These are phyloP conservation scores for Aspergillus egyptiacus DNA, from an alignment of 495 filamentous ascomycete genomes.

Conservation along the genomic window DNA sequence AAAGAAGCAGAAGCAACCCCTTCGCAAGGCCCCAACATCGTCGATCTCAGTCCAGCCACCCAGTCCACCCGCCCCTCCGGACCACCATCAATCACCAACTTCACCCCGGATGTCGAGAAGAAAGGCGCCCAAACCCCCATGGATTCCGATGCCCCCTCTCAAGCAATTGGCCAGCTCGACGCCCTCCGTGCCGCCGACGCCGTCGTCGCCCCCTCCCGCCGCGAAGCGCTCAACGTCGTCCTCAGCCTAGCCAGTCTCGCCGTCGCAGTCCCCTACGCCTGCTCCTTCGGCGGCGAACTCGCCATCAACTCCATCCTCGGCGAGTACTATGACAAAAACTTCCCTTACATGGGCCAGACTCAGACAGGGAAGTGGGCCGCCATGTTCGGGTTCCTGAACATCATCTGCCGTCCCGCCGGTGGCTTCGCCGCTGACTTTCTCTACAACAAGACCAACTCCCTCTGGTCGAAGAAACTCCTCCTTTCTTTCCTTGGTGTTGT, in stretches of 20 bases:
- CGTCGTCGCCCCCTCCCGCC: constrained; percentile 58
- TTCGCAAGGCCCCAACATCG: constrained; percentile 35
- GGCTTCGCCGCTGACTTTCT: constrained; percentile 69
- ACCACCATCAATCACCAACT: constrained; percentile 32
- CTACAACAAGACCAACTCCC: constrained; percentile 53
- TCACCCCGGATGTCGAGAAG: constrained; percentile 38
- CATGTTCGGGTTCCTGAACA: constrained; percentile 87
- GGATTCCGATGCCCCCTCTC: constrained; percentile 45
- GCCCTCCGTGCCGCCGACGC: constrained; percentile 51
- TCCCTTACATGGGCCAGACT: constrained; percentile 68
- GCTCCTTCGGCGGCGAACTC: constrained; percentile 80
- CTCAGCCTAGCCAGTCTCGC: constrained; percentile 63
- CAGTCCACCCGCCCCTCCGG: constrained; percentile 30
- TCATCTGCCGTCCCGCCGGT: constrained; percentile 67
- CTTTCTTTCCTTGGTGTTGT: constrained; percentile 56
- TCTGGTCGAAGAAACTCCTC: constrained; percentile 75
- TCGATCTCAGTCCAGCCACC: constrained; percentile 44
- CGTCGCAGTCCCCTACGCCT: constrained; percentile 68
- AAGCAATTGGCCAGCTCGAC: constrained; percentile 49
- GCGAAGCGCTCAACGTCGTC: constrained; percentile 51
- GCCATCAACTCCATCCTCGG: constrained; percentile 80
- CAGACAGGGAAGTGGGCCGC: constrained; percentile 71
- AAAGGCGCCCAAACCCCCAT: constrained; percentile 32
- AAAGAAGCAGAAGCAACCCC: constrained; percentile 22
- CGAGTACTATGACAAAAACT: constrained; percentile 73